These are phyloP conservation scores for Spinacia oleracea DNA, from an alignment of 179 eudicot species.

Conservation along the genomic window DNA sequence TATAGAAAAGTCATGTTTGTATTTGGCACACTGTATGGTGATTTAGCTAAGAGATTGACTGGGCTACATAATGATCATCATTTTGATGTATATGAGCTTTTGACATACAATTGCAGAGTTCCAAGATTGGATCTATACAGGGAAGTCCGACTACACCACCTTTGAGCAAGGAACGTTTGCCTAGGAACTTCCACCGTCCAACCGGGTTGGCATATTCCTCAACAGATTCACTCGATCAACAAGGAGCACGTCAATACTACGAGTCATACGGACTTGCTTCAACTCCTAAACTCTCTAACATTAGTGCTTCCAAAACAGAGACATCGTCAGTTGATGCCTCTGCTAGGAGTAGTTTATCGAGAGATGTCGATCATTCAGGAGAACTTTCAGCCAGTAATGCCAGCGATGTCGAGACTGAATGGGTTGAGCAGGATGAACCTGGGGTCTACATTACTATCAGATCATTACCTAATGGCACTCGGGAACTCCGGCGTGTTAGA, in stretches of 20 bases:
- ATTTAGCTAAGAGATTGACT: neutral
- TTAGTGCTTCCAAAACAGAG: slow-evolving; percentile 76
- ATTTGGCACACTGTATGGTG: neutral
- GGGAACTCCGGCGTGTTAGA: slow-evolving; percentile 59
- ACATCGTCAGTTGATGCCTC: slow-evolving; percentile 66
- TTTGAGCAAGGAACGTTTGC: slow-evolving; percentile 43
- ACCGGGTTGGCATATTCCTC: slow-evolving; percentile 40
- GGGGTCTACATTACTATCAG: slow-evolving; percentile 57
- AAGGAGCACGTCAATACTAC: slow-evolving; percentile 37
- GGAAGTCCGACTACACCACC: slow-evolving; percentile 58
- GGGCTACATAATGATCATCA: neutral
- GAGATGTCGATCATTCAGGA: slow-evolving; percentile 59
- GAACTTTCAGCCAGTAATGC: slow-evolving; percentile 53
- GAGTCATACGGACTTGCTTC: slow-evolving; percentile 68
- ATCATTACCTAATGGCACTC: slow-evolving; percentile 45
- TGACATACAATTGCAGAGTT: slow-evolving; percentile 27
- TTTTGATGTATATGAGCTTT: slow-evolving; percentile 3
- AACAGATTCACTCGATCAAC: slow-evolving; percentile 47
- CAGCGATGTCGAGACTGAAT: slow-evolving; percentile 46
- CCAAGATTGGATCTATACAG: slow-evolving; percentile 41
- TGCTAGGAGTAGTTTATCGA: slow-evolving; percentile 49
- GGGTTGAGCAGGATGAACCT: slow-evolving; percentile 62
- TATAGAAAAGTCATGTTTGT: neutral
- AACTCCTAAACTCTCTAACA: slow-evolving; percentile 77
- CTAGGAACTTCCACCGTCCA: slow-evolving; percentile 38